Conservation (phyloP, 2,329 filamentous ascomycete species). For the Aspergillus sp. region DNA sequence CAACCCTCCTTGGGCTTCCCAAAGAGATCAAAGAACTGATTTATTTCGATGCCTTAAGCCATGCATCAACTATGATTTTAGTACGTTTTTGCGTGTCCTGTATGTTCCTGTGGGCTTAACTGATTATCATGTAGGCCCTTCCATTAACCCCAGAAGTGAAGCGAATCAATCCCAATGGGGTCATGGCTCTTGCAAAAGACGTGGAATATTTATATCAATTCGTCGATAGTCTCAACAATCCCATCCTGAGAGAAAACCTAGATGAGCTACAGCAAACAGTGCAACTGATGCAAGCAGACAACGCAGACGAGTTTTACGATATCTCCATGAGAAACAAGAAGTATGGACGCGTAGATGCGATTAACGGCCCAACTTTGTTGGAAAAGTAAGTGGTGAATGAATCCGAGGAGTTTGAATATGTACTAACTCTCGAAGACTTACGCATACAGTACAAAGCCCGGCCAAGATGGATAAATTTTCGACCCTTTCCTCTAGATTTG, state of each 20-base stretch:
- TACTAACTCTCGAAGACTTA: slow-evolving; percentile 54
- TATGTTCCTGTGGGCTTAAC: background rate
- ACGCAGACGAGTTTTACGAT: slow-evolving; percentile 97
- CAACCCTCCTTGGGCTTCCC: slow-evolving; percentile 87
- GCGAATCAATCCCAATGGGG: slow-evolving; percentile 83
- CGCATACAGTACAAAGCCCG: slow-evolving; percentile 60
- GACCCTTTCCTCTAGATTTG: slow-evolving; percentile 74
- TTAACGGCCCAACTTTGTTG: slow-evolving; percentile 84
- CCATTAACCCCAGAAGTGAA: slow-evolving; percentile 77
- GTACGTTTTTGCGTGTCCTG: slow-evolving; percentile 46
- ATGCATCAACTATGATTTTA: slow-evolving; percentile 83
- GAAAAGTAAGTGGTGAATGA: slow-evolving; percentile 69
- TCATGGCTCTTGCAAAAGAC: slow-evolving; percentile 77
- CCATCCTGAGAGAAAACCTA: slow-evolving; percentile 83
- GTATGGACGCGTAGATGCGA: slow-evolving; percentile 86
- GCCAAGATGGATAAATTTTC: slow-evolving; percentile 64
- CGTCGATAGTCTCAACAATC: slow-evolving; percentile 80
- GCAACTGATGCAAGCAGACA: slow-evolving; percentile 78
- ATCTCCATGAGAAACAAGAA: slow-evolving; percentile 86
- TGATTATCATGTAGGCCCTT: slow-evolving; percentile 57
- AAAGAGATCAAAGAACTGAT: slow-evolving; percentile 96
- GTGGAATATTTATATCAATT: slow-evolving; percentile 82
- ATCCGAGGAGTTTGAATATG: background rate
- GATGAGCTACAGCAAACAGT: slow-evolving; percentile 94
- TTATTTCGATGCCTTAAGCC: slow-evolving; percentile 92